These are phyloP conservation scores for Naumovozyma dairenensis DNA, from an alignment of 805 yeast genomes.

Conservation along the genomic window DNA sequence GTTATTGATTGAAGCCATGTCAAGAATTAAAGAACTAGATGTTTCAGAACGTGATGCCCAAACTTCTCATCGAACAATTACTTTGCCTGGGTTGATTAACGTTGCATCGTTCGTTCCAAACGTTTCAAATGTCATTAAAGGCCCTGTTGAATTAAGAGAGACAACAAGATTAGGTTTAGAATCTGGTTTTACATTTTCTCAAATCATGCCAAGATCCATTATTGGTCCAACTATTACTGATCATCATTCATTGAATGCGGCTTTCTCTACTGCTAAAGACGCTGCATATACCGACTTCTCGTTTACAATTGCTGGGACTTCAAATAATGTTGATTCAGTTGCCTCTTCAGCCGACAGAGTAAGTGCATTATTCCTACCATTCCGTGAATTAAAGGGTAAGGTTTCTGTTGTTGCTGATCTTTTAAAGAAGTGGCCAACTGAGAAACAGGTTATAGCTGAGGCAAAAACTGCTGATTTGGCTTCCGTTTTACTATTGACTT, in stretches of 20 bases:
- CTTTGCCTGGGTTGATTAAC: constrained; percentile 81
- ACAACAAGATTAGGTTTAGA: constrained; percentile 63
- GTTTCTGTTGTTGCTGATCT: constrained; percentile 74
- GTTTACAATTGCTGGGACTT: constrained; percentile 75
- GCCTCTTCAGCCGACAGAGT: constrained; percentile 55
- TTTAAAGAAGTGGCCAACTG: constrained; percentile 73
- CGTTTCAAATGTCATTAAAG: constrained; percentile 35
- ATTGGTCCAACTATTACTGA: constrained; percentile 55
- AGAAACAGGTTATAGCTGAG: constrained; percentile 82
- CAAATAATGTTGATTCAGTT: constrained; percentile 51
- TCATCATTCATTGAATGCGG: constrained; percentile 53
- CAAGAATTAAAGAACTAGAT: constrained; percentile 55
- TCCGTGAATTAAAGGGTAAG: constrained; percentile 59
- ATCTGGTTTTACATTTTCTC: constrained; percentile 82
- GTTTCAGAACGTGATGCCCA: constrained; percentile 78
- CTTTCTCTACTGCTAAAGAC: constrained; percentile 40
- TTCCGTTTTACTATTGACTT: constrained; percentile 80
- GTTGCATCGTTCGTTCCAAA: constrained; percentile 71
- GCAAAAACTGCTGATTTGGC: constrained; percentile 89
- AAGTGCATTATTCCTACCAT: constrained; percentile 74
- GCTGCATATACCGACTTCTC: constrained; percentile 75
- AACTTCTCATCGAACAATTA: constrained; percentile 74
- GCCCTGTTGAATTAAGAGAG: constrained; percentile 50
- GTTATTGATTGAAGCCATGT: constrained; percentile 85
- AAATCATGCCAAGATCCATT: constrained; percentile 64